Conservation (phyloP, 2,329 filamentous ascomycete species). For the Colletotrichum gloeosporioides region DNA sequence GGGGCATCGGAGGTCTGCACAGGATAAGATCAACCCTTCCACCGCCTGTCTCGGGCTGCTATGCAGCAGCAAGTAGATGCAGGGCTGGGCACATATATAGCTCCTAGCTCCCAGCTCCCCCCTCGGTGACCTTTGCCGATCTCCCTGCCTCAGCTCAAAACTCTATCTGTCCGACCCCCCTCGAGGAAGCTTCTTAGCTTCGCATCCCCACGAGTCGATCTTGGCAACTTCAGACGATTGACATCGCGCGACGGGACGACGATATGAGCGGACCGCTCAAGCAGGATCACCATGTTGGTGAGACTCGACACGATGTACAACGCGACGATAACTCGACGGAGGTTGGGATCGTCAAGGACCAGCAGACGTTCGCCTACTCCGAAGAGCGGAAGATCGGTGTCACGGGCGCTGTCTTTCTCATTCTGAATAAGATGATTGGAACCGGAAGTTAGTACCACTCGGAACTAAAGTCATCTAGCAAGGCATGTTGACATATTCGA, state of each 20-base stretch:
- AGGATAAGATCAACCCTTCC: slow-evolving; percentile 5
- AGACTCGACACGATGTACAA: not conserved
- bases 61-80: not conserved
- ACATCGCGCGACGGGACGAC: not conserved
- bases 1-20: not conserved
- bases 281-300: not conserved
- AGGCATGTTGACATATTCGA: not conserved
- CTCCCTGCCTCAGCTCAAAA: not conserved
- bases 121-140: not conserved
- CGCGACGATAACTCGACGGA: not conserved
- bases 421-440: slow-evolving; percentile 65
- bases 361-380: slow-evolving; percentile 38
- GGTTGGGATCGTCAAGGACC: slow-evolving; percentile 8
- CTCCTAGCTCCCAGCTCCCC: not conserved
- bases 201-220: not conserved
- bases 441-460: slow-evolving; percentile 50
- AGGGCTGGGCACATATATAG: not conserved
- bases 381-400: slow-evolving; percentile 57
- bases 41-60: not conserved
- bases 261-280: slow-evolving; percentile 6
- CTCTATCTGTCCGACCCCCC: not conserved
- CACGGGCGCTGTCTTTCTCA: slow-evolving; percentile 57
- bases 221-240: not conserved
- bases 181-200: not conserved
- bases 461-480: not conserved